phyloP scores from a whole-genome alignment of 805 yeast species.

The Saturnispora zaruensis region DNA sequence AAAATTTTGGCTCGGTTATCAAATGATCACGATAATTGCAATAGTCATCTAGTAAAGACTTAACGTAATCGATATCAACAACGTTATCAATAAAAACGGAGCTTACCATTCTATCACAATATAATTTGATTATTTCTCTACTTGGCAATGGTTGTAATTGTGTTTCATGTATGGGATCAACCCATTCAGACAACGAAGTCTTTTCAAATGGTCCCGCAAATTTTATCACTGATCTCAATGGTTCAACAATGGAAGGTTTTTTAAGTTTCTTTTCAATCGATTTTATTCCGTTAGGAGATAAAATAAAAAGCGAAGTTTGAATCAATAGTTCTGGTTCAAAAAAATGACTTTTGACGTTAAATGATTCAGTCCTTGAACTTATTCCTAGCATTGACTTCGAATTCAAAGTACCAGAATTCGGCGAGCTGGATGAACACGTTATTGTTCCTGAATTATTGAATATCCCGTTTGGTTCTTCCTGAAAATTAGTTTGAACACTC shows the following conservation, averaged over 20 bases:
- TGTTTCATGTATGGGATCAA: conserved; percentile 26
- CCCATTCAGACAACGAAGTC: conserved; percentile 24
- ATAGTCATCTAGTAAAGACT: conserved; percentile 11
- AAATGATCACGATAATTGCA: conserved; percentile 22
- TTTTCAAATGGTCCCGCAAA: conserved; percentile 17
- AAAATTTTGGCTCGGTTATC: conserved; percentile 18
- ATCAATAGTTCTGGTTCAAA: conserved; percentile 9
- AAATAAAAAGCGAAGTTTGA: conserved; percentile 32
- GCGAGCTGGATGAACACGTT: background rate
- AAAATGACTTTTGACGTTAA: background rate
- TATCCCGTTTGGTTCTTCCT: background rate
- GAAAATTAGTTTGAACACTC: background rate
- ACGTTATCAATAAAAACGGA: conserved; percentile 1
- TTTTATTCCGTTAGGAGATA: conserved; percentile 33
- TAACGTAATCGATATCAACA: conserved; percentile 8
- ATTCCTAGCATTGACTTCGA: background rate
- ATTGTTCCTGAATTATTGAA: background rate
- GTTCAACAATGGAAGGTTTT: conserved; percentile 14
- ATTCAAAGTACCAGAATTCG: background rate
- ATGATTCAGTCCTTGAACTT: background rate
- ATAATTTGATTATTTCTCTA: conserved; percentile 15
- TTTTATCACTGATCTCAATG: conserved; percentile 21
- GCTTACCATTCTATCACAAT: conserved; percentile 13
- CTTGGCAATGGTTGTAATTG: conserved; percentile 28
- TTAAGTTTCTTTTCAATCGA: conserved; percentile 29